These are phyloP conservation scores for Nakazawaea molendinolei DNA, from an alignment of 805 yeast species.

Conservation along the genomic window DNA sequence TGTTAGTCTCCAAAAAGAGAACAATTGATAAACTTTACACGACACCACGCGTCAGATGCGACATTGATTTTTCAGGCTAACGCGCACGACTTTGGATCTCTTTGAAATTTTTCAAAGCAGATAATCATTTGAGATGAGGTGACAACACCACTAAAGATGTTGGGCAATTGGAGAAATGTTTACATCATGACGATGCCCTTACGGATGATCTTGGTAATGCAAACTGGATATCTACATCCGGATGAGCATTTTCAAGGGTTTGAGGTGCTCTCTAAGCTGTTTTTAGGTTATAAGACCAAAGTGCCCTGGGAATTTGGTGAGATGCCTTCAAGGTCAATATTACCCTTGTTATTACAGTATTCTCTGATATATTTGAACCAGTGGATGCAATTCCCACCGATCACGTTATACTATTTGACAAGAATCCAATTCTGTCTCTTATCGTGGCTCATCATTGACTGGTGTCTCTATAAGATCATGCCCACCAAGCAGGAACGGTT, in stretches of 20 bases:
- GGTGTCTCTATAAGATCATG: slow-evolving; percentile 23
- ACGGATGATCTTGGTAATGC: slow-evolving; percentile 51
- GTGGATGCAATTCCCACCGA: slow-evolving; percentile 33
- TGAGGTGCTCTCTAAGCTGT: slow-evolving; percentile 50
- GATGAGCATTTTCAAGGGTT: slow-evolving; percentile 96
- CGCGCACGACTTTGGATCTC: not conserved
- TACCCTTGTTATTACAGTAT: slow-evolving; percentile 60
- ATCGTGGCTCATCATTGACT: slow-evolving; percentile 27
- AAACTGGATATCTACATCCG: slow-evolving; percentile 88
- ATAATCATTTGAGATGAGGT: not conserved
- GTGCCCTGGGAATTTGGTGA: slow-evolving; percentile 81
- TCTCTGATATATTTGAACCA: slow-evolving; percentile 46
- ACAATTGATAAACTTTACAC: no score
- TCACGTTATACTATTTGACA: slow-evolving; percentile 43
- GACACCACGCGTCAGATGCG: no score
- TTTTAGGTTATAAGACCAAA: slow-evolving; percentile 33
- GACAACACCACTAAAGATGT: not conserved
- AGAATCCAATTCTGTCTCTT: slow-evolving; percentile 38
- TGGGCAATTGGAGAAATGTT: slow-evolving; percentile 38
- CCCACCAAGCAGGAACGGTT: slow-evolving; percentile 27
- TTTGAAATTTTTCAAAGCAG: not conserved
- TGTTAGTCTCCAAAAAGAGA: no score
- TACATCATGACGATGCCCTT: slow-evolving; percentile 38
- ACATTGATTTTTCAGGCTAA: no score
- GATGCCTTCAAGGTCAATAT: slow-evolving; percentile 63